Conservation (phyloP, 2,329 filamentous ascomycete genomes). For the Colletotrichum sp. region DNA sequence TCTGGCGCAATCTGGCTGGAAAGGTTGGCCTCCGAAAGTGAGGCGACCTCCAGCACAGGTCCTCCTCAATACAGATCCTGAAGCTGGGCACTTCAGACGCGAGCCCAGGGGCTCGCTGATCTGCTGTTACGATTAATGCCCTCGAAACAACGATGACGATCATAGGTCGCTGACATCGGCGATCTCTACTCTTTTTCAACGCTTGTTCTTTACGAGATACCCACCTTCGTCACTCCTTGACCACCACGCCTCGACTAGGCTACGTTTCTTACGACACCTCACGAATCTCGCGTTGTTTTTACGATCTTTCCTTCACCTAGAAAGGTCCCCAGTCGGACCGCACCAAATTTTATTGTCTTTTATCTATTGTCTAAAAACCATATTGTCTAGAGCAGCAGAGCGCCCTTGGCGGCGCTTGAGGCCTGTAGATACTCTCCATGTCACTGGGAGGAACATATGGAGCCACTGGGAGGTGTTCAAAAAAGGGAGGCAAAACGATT, state of each 20-base stretch:
- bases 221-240: slow-evolving; percentile 24
- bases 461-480: slow-evolving; percentile 3
- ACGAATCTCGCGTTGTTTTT: not conserved
- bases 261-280: slow-evolving; percentile 16
- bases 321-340: not conserved
- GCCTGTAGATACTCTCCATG: slow-evolving; percentile 11
- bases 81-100: not conserved
- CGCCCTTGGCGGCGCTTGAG: not conserved
- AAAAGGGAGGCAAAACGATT: not conserved
- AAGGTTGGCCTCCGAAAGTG: slow-evolving; percentile 41
- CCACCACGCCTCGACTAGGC: slow-evolving; percentile 6
- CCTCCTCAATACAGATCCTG: not conserved
- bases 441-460: slow-evolving; percentile 1
- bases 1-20: slow-evolving; percentile 53
- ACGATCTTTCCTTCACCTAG: not conserved
- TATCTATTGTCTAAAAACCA: slow-evolving; percentile 11
- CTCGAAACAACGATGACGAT: slow-evolving; percentile 12
- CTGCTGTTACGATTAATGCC: slow-evolving; percentile 13
- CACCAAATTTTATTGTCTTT: slow-evolving; percentile 9
- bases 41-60: not conserved
- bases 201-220: slow-evolving; percentile 26
- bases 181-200: slow-evolving; percentile 3
- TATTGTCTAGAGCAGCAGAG: slow-evolving; percentile 4
- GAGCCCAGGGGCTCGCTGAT: not conserved
- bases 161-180: not conserved